Conservation (phyloP, 139 green algal species). For the Auxenochlorella pyrenoidosa region DNA sequence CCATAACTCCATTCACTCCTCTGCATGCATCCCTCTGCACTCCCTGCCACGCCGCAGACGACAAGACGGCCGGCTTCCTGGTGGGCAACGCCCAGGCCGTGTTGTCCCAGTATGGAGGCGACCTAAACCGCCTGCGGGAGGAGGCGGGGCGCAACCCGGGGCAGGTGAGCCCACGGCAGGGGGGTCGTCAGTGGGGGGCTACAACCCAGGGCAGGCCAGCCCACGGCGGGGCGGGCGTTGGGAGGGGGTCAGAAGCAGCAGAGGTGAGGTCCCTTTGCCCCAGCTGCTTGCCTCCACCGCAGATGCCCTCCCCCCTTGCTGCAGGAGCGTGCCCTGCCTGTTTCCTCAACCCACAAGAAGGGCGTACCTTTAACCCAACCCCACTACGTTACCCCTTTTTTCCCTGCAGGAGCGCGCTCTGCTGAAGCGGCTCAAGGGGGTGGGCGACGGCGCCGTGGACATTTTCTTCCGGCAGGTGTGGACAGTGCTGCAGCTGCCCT, state of each 20-base stretch:
- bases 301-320: too few relatives aligned
- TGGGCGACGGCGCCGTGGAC: slow-evolving; percentile 38
- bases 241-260: background rate
- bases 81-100: slow-evolving; percentile 6
- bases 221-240: too few relatives aligned
- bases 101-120: slow-evolving; percentile 20
- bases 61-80: slow-evolving; percentile 37
- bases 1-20: too few relatives aligned
- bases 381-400: too few relatives aligned
- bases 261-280: background rate
- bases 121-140: slow-evolving; percentile 32
- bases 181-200: too few relatives aligned
- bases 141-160: background rate
- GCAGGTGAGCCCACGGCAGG: background rate
- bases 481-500: background rate
- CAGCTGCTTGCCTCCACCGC: too few relatives aligned
- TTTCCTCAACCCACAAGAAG: too few relatives aligned
- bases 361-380: too few relatives aligned
- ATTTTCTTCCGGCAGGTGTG: slow-evolving; percentile 45
- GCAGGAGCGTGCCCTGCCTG: slow-evolving; percentile 37
- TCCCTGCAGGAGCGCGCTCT: slow-evolving; percentile 30
- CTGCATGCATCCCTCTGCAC: background rate
- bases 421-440: slow-evolving; percentile 41
- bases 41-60: slow-evolving; percentile 5
- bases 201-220: too few relatives aligned